Conservation (phyloP, 1,284 basidiomycete species). For the Tilletia horrida region DNA sequence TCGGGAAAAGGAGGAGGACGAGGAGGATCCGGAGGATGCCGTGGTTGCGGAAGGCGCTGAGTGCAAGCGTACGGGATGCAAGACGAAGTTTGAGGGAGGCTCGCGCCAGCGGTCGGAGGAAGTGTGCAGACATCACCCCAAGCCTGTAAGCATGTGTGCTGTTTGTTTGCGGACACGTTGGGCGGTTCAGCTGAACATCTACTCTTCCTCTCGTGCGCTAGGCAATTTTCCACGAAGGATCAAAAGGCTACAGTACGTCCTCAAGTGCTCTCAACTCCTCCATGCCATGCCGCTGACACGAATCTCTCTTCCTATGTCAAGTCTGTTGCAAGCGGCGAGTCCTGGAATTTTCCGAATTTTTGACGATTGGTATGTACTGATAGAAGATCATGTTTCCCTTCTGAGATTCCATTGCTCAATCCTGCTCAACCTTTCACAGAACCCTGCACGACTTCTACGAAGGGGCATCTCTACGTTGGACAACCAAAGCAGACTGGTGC, state of each 20-base stretch:
- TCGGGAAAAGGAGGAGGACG: not conserved
- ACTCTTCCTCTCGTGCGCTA: not conserved
- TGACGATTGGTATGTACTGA: slow-evolving; percentile 36
- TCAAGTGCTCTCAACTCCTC: not conserved
- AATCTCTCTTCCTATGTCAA: not conserved
- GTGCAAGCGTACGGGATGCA: slow-evolving; percentile 43
- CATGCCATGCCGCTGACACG: not conserved
- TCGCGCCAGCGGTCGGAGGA: slow-evolving; percentile 32
- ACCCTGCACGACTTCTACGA: slow-evolving; percentile 41
- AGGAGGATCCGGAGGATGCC: slow-evolving; percentile 22
- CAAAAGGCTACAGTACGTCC: slow-evolving; percentile 30
- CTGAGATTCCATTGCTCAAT: not conserved
- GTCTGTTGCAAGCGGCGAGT: slow-evolving; percentile 50
- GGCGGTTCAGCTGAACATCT: slow-evolving; percentile 16
- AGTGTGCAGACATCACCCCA: slow-evolving; percentile 41
- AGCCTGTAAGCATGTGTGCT: not conserved
- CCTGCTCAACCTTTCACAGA: slow-evolving; percentile 17
- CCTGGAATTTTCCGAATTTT: slow-evolving; percentile 52
- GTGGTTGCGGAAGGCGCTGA: slow-evolving; percentile 28
- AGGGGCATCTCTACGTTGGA: slow-evolving; percentile 47
- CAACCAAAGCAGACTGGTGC: slow-evolving; percentile 24
- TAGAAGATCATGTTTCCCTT: no score
- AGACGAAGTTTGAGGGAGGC: slow-evolving; percentile 28
- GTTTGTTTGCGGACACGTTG: not conserved
- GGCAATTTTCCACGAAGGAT: slow-evolving; percentile 55